A percentile compares a stretch with the other conserved stretches of the same genome.
These are phyloP conservation scores for Yamadazyma diddensiae DNA, from an alignment of 1,139 yeast species.

Conservation along the genomic window DNA sequence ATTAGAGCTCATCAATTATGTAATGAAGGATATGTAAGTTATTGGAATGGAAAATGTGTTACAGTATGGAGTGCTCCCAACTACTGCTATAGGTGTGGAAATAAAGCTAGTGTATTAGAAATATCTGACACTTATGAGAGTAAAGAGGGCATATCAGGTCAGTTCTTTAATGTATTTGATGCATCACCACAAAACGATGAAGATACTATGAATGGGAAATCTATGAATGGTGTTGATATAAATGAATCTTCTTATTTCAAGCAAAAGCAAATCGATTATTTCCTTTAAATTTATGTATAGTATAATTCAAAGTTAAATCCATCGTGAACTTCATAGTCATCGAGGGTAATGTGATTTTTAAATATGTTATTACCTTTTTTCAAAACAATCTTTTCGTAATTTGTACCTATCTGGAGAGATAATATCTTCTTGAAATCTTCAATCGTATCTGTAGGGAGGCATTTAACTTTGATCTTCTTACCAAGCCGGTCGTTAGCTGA, in stretches of 20 bases:
- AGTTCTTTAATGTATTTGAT: conserved; percentile 86
- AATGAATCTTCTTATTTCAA: conserved; percentile 16
- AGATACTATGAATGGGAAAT: conserved; percentile 41
- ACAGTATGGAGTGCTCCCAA: conserved; percentile 99
- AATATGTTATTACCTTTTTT: conserved; percentile 78
- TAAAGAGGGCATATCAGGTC: conserved; percentile 28
- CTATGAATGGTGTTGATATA: conserved; percentile 36
- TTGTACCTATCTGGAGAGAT: conserved; percentile 78
- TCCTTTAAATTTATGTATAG: conserved; percentile 54
- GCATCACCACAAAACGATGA: conserved; percentile 87
- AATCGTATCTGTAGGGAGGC: conserved; percentile 80
- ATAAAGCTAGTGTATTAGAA: conserved; percentile 90
- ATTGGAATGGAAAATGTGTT: conserved; percentile 85
- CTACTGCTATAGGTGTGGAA: conserved; percentile 95
- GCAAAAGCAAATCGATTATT: conserved; percentile 64
- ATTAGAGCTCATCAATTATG: conserved; percentile 95
- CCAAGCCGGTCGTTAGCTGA: conserved; percentile 62
- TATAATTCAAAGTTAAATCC: conserved; percentile 86
- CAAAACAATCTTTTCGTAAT: conserved; percentile 58
- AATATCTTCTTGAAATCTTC: conserved; percentile 88
- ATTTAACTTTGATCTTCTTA: conserved; percentile 81
- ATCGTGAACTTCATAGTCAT: conserved; percentile 90
- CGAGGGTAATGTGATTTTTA: conserved; percentile 86
- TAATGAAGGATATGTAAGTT: conserved; percentile 90
- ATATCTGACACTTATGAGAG: conserved; percentile 38